Percentiles rank a stretch among this genome's conserved stretches.
Evolutionary conservation across 352 stramenopile genomes (phyloP).

Genomic region (Hyaloperonospora brassicae): DNA sequence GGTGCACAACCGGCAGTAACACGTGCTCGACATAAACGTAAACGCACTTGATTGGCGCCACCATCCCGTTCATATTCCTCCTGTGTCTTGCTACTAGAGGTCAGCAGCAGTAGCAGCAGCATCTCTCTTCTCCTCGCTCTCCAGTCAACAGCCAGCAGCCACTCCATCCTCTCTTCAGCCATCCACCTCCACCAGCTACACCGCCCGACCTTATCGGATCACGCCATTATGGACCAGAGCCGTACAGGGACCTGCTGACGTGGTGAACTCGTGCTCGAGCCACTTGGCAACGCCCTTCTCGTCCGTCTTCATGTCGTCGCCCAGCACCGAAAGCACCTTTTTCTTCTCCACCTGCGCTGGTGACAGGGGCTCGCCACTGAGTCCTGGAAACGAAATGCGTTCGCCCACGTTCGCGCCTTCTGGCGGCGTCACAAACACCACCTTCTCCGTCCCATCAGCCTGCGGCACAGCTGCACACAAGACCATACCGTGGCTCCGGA

Average conservation of each 20-base stretch:
- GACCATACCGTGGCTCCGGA: conserved; percentile 89
- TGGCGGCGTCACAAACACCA: conserved; percentile 81
- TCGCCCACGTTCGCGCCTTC: conserved; percentile 65
- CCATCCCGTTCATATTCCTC: neutral
- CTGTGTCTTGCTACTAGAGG: no score
- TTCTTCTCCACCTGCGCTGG: conserved; percentile 86
- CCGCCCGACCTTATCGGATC: conserved; percentile 46
- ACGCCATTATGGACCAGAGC: conserved; percentile 61
- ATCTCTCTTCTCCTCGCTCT: no score
- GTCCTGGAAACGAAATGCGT: conserved; percentile 59
- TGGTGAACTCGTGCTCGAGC: conserved; percentile 73
- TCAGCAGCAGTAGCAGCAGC: no score
- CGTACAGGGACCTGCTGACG: conserved; percentile 65
- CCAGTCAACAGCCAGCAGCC: no score
- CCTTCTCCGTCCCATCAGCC: conserved; percentile 68
- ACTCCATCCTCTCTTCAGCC: no score
- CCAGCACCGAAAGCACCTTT: conserved; percentile 74
- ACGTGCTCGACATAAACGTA: conserved; percentile 28
- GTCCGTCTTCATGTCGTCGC: conserved; percentile 80
- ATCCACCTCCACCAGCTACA: neutral
- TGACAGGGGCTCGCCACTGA: conserved; percentile 64
- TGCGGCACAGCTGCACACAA: conserved; percentile 71
- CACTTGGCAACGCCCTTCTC: conserved; percentile 69
- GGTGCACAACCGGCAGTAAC: conserved; percentile 7
- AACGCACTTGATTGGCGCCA: conserved; percentile 22